Evolutionary conservation across 116 monocot genomes (phyloP).

Genomic region (Posidonia oceanica): DNA sequence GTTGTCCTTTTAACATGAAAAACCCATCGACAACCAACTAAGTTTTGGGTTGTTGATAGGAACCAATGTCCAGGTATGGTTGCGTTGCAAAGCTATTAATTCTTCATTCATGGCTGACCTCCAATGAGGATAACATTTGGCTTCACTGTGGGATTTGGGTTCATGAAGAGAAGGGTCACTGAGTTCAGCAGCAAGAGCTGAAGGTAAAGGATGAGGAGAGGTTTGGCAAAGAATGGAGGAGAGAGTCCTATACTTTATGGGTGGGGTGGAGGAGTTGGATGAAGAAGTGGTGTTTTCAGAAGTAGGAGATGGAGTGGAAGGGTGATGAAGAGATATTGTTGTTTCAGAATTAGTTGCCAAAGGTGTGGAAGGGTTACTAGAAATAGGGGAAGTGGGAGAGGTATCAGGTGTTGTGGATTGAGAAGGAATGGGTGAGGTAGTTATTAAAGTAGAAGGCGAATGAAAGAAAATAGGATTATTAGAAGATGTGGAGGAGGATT

Average conservation of each 20-base stretch:
- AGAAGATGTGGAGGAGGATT: rapidly evolving
- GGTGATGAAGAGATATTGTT: background rate
- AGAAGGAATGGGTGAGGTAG: background rate
- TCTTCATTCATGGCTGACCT: background rate
- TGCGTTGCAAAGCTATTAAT: background rate
- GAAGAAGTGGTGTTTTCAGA: rapidly evolving
- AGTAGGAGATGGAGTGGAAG: background rate
- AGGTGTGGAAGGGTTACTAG: rapidly evolving
- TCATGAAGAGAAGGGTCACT: background rate
- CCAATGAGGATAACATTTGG: background rate
- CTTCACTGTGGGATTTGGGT: background rate
- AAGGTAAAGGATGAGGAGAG: no score
- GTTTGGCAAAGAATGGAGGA: background rate
- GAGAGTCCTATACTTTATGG: background rate
- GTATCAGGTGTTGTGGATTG: rapidly evolving
- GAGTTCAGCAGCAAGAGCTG: background rate
- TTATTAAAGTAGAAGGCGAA: rapidly evolving
- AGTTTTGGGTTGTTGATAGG: background rate
- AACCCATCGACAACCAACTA: conserved; percentile 19
- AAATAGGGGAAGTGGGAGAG: background rate
- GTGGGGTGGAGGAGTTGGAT: background rate
- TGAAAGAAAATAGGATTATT: background rate
- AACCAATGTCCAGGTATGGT: background rate
- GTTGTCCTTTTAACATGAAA: conserved; percentile 3
- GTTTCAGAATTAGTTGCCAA: no score